phyloP scores from a whole-genome alignment of 805 yeast genomes.

The Metschnikowia amazonensis region DNA sequence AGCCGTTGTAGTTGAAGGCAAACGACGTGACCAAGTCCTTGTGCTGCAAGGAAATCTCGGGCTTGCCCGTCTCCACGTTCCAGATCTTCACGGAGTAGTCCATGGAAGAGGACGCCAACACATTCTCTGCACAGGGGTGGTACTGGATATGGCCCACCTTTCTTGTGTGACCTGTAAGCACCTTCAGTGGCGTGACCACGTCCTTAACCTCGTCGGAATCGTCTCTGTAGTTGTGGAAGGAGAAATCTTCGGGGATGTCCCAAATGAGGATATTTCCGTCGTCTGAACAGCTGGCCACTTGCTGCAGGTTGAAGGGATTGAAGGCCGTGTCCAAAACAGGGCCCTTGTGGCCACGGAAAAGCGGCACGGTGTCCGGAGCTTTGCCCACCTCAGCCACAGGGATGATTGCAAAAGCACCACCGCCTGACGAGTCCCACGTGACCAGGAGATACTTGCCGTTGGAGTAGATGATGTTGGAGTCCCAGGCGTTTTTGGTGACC shows the following conservation, averaged over 20 bases:
- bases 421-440: conserved; percentile 94
- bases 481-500: conserved; percentile 92
- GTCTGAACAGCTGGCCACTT: conserved; percentile 31
- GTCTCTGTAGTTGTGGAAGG: conserved; percentile 58
- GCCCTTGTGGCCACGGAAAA: conserved; percentile 94
- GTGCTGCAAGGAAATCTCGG: conserved; percentile 71
- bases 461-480: conserved; percentile 81
- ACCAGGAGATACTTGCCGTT: conserved; percentile 84
- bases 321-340: conserved; percentile 94
- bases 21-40: conserved; percentile 91
- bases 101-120: conserved; percentile 84
- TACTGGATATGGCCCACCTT: conserved; percentile 90
- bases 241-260: conserved; percentile 80
- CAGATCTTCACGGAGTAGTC: conserved; percentile 91
- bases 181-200: conserved; percentile 59
- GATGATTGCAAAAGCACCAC: conserved; percentile 95
- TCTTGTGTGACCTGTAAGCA: conserved; percentile 80
- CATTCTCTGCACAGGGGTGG: conserved; percentile 84
- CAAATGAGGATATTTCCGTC: conserved; percentile 67
- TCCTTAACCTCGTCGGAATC: conserved; percentile 59
- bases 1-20: conserved; percentile 86
- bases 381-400: conserved; percentile 86
- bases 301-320: conserved; percentile 80
- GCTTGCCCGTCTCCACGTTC: conserved; percentile 76
- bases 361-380: conserved; percentile 87